Conservation (phyloP, 2,329 filamentous ascomycete genomes). For the Monosporascus sp. region DNA sequence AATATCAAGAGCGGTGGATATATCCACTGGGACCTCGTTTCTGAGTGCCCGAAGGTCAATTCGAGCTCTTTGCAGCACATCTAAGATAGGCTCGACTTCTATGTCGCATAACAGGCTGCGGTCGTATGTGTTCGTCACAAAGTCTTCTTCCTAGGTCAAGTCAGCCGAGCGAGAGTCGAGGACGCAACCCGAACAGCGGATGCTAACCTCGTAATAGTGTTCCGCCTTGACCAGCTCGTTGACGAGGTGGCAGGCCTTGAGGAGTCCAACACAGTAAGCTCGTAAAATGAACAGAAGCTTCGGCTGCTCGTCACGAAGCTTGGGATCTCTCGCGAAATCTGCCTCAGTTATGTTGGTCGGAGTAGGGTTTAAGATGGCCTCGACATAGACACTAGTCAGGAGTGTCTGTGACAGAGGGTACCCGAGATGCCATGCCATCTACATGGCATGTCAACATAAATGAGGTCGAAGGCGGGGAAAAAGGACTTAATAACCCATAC, state of each 20-base stretch:
- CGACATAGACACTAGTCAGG: conserved; percentile 87
- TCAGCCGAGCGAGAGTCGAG: conserved; percentile 6
- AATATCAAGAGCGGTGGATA: conserved; percentile 51
- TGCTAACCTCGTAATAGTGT: conserved; percentile 77
- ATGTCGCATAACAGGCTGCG: conserved; percentile 67
- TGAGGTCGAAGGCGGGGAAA: not conserved
- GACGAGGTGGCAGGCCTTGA: conserved; percentile 78
- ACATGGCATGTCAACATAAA: conserved; percentile 6
- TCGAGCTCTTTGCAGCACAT: conserved; percentile 40
- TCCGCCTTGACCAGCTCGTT: conserved; percentile 74
- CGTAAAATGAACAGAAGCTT: conserved; percentile 62
- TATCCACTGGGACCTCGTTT: conserved; percentile 24
- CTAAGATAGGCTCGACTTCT: conserved; percentile 48
- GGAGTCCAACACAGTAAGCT: conserved; percentile 77
- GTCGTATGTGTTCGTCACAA: conserved; percentile 87
- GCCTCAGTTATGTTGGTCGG: conserved; percentile 60
- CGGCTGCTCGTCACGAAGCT: conserved; percentile 26
- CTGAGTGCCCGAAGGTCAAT: conserved; percentile 28
- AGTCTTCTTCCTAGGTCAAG: conserved; percentile 75
- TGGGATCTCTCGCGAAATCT: conserved; percentile 46
- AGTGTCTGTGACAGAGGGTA: conserved; percentile 92
- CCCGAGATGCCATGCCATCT: conserved; percentile 97
- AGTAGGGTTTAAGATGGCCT: conserved; percentile 69
- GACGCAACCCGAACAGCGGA: not conserved
- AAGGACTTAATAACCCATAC: conserved; percentile 37